phyloP scores from a whole-genome alignment of 2,329 filamentous ascomycete genomes.

The Neopestalotiopsis clavispora region DNA sequence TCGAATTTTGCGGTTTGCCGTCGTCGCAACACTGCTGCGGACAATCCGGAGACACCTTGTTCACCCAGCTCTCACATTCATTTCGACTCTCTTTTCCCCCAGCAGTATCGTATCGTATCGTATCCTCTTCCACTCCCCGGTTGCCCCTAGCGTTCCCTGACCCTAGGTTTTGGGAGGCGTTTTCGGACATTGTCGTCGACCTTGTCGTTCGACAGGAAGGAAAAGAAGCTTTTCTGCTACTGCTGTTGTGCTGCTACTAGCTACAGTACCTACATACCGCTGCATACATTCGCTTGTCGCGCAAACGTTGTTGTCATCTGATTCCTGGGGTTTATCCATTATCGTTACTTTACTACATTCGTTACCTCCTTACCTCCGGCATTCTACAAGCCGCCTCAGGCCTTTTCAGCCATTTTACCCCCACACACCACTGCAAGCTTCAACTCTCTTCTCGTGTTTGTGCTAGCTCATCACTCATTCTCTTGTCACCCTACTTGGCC shows the following conservation, averaged over 20 bases:
- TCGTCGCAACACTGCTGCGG: not conserved
- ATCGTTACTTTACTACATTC: not conserved
- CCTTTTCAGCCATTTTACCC: not conserved
- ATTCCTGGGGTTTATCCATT: not conserved
- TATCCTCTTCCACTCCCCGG: not conserved
- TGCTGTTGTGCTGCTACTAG: no score
- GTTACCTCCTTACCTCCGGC: not conserved
- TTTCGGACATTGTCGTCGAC: not conserved
- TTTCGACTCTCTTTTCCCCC: not conserved
- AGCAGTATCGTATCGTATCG: no score
- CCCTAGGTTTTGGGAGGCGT: not conserved
- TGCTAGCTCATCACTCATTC: constrained; percentile 8
- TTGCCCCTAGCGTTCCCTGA: not conserved
- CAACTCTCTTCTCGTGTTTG: constrained; percentile 14
- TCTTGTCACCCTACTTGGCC: not conserved
- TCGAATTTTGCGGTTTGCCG: not conserved
- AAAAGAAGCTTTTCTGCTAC: not conserved
- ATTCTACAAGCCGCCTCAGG: not conserved
- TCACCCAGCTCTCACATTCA: not conserved
- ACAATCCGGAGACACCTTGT: not conserved
- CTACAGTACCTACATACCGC: not conserved
- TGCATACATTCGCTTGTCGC: not conserved
- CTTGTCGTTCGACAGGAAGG: not conserved
- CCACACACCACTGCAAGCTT: constrained; percentile 11
- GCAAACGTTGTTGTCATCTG: not conserved